phyloP scores from a whole-genome alignment of 768 basidiomycete genomes.

The Lyophyllum decastes region DNA sequence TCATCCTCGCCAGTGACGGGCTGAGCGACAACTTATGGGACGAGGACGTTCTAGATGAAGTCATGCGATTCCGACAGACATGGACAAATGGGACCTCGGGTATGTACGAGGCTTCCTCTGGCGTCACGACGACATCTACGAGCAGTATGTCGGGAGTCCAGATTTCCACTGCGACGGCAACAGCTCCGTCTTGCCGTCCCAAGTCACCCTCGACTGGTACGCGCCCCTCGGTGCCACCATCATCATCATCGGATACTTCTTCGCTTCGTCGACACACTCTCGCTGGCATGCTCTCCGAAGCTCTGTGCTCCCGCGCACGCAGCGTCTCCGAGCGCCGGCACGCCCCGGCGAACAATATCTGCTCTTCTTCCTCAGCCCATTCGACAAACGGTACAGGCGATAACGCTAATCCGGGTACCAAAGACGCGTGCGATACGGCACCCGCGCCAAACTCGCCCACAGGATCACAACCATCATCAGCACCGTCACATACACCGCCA shows the following conservation, averaged over 20 bases:
- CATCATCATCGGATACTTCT: conserved; percentile 3
- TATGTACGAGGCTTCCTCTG: not conserved
- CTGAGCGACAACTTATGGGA: conserved; percentile 89
- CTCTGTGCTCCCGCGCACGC: conserved; percentile 77
- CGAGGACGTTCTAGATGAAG: conserved; percentile 83
- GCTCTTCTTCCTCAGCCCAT: not conserved
- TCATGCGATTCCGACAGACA: conserved; percentile 47
- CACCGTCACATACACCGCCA: not conserved
- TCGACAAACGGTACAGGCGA: not conserved
- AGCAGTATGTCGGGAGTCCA: not conserved
- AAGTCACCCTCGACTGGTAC: not conserved
- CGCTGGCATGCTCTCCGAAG: conserved; percentile 75
- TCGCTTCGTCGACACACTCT: conserved; percentile 53
- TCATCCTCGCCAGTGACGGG: conserved; percentile 82
- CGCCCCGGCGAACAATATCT: conserved; percentile 7
- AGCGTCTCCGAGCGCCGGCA: conserved; percentile 58
- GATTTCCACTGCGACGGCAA: not conserved
- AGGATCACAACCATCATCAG: not conserved
- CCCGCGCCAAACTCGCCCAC: not conserved
- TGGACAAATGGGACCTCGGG: conserved; percentile 6
- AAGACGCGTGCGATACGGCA: not conserved
- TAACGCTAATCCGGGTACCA: not conserved
- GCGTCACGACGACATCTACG: not conserved
- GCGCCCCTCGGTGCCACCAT: not conserved
- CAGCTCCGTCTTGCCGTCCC: not conserved